Evolutionary conservation across 2,329 filamentous ascomycete genomes (phyloP), one percentile per base, ranked within the genome.

Genomic region (Colletotrichum destructivum): DNA sequence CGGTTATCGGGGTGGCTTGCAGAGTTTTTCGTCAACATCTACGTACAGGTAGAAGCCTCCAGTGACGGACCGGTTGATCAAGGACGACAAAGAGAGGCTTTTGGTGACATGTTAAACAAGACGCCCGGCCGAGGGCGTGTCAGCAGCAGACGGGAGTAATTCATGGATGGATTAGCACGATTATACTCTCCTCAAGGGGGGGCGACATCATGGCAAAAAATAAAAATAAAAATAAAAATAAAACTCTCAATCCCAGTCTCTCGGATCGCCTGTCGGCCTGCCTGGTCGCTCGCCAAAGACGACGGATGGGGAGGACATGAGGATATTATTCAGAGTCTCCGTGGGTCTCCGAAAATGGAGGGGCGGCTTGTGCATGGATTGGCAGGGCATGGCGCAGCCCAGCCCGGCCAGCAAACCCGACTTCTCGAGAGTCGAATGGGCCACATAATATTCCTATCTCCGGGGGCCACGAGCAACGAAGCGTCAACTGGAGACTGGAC

Each of bases 321-420:
- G n/a, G 69, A 63, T 71, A 69, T 71, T 71, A 71, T 68, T 71
- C 63, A 71, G 23, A 63, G 21, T 62, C 59, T 63, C 52, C 59
- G 69, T 69, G 69, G 57, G 52, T 69, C 69, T 69, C 68, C 68
- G 68, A 21, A 26, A 52, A n/a, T 11, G 35, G 26, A 57, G 52
- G 26, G 21, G 12, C 56, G 42, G 55, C 16, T 42, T 35, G 56
- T 71, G 68, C 63, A 67, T 71, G 46, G 26, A 26, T 26, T 26
- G 26, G 26, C 26, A 26, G 4, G 26, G 26, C 26, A 26, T 26
- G 26, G 61, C 57, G 68, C 68, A 57, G 52, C 64, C 51, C 38
- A 49, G 52, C 3, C 26, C 26, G 26, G 26, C 26, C 49, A 42
- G 40, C 52, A 55, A 26, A 26, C 26, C 26, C 21, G 26, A 40